These are phyloP conservation scores for Podospora fimiseda DNA, from an alignment of 495 filamentous ascomycete species.

Conservation along the genomic window DNA sequence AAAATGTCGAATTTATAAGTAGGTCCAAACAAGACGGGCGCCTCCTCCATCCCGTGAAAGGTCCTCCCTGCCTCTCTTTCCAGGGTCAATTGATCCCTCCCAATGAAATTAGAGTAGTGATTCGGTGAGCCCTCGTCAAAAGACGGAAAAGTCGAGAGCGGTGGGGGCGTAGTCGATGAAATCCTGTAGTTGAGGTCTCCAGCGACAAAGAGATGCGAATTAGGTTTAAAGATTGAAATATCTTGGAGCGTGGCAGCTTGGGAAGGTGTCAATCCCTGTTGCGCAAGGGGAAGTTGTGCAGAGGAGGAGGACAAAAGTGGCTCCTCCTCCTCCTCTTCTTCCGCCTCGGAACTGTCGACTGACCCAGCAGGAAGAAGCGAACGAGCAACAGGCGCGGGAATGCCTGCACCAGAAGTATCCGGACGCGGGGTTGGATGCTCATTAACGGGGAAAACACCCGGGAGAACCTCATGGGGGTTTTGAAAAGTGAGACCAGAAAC, in stretches of 20 bases:
- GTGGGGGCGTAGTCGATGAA: constrained; percentile 49
- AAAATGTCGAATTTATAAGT: constrained; percentile 72
- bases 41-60: constrained; percentile 71
- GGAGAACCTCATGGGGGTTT: constrained; percentile 30
- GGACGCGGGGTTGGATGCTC: constrained; percentile 11
- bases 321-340: constrained; percentile 27
- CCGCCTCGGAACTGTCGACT: constrained; percentile 13
- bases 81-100: constrained; percentile 66
- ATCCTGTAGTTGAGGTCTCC: constrained; percentile 97
- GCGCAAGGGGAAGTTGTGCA: too few relatives aligned
- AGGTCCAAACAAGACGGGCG: constrained; percentile 71
- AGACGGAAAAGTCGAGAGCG: constrained; percentile 48
- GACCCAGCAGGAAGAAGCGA: constrained; percentile 1
- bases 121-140: constrained; percentile 51
- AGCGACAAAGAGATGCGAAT: constrained; percentile 72
- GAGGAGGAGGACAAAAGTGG: too few relatives aligned
- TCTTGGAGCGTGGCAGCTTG: constrained; percentile 26
- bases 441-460: constrained; percentile 16
- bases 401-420: constrained; percentile 19
- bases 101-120: constrained; percentile 50
- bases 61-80: constrained; percentile 60
- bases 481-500: constrained; percentile 72
- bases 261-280: neutral
- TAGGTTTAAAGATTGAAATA: constrained; percentile 60
- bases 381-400: constrained; percentile 1